Percentiles rank a stretch among this genome's conserved stretches.
Conservation (phyloP, 1,139 yeast genomes). For the Citeromyces hawaiiensis region DNA sequence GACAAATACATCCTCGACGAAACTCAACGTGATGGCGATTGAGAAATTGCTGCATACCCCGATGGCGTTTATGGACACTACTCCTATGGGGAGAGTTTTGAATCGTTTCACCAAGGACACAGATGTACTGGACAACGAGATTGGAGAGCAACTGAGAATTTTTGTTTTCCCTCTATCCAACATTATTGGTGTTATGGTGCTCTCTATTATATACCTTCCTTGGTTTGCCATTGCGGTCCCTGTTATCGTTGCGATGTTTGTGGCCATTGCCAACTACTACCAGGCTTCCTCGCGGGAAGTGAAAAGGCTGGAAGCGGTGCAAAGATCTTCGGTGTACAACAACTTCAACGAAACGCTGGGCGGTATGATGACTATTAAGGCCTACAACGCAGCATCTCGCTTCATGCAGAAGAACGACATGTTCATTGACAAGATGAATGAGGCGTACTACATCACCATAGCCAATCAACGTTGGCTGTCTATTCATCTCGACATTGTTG, state of each 20-base stretch:
- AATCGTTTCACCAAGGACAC: conserved; percentile 77
- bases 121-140: conserved; percentile 67
- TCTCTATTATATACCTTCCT: conserved; percentile 37
- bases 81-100: conserved; percentile 59
- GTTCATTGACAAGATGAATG: conserved; percentile 37
- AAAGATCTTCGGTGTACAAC: conserved; percentile 49
- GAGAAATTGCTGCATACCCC: conserved; percentile 62
- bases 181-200: conserved; percentile 30
- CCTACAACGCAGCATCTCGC: conserved; percentile 22
- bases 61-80: conserved; percentile 52
- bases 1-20: conserved; percentile 28
- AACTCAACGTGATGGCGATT: conserved; percentile 37
- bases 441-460: conserved; percentile 36
- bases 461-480: conserved; percentile 52
- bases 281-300: conserved; percentile 52
- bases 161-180: conserved; percentile 31
- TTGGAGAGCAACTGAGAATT: conserved; percentile 45
- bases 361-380: conserved; percentile 45
- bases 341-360: conserved; percentile 46
- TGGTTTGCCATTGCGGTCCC: conserved; percentile 35
- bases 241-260: conserved; percentile 18
- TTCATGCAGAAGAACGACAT: conserved; percentile 28
- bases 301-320: conserved; percentile 48
- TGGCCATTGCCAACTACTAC: conserved; percentile 30
- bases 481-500: conserved; percentile 31